Percentiles rank a stretch among this genome's conserved stretches.
Evolutionary conservation across 2,329 filamentous ascomycete species (phyloP).

Genomic region (Aspergillus latus): DNA sequence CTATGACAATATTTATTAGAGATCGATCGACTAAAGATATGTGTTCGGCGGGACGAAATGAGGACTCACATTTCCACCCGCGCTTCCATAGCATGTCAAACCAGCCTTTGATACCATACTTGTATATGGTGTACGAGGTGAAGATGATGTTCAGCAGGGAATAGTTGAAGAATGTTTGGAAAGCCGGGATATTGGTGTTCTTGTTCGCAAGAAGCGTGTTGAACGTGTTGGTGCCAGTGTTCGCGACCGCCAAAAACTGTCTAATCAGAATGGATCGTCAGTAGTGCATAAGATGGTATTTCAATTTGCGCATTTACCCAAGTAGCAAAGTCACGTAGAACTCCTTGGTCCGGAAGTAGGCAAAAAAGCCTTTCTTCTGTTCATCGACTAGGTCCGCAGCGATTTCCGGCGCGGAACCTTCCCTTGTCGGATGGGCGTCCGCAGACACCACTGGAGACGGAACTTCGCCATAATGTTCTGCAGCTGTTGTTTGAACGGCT

Average conservation of each 20-base stretch:
- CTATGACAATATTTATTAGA: slow-evolving; percentile 25
- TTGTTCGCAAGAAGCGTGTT: slow-evolving; percentile 68
- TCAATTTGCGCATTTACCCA: slow-evolving; percentile 52
- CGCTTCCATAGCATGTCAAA: slow-evolving; percentile 62
- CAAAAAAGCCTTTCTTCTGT: slow-evolving; percentile 53
- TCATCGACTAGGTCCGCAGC: slow-evolving; percentile 41
- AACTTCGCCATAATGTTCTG: slow-evolving; percentile 17
- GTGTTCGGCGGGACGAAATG: neutral
- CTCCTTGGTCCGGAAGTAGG: slow-evolving; percentile 78
- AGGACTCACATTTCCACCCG: slow-evolving; percentile 73
- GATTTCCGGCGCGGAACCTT: slow-evolving; percentile 21
- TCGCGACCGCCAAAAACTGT: slow-evolving; percentile 82
- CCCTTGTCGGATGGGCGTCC: slow-evolving; percentile 17
- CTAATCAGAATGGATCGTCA: slow-evolving; percentile 34
- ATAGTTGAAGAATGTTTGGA: slow-evolving; percentile 96
- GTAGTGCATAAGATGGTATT: neutral
- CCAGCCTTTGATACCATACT: slow-evolving; percentile 74
- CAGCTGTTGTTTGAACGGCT: slow-evolving; percentile 24
- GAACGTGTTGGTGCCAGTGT: slow-evolving; percentile 91
- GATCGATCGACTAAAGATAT: neutral
- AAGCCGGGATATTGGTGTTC: slow-evolving; percentile 82
- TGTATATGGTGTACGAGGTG: slow-evolving; percentile 73
- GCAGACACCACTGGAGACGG: slow-evolving; percentile 21
- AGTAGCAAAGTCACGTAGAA: slow-evolving; percentile 83
- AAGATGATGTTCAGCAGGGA: slow-evolving; percentile 79